Conservation (phyloP, 2,329 filamentous ascomycete genomes). For the Penicillium vulpinum region DNA sequence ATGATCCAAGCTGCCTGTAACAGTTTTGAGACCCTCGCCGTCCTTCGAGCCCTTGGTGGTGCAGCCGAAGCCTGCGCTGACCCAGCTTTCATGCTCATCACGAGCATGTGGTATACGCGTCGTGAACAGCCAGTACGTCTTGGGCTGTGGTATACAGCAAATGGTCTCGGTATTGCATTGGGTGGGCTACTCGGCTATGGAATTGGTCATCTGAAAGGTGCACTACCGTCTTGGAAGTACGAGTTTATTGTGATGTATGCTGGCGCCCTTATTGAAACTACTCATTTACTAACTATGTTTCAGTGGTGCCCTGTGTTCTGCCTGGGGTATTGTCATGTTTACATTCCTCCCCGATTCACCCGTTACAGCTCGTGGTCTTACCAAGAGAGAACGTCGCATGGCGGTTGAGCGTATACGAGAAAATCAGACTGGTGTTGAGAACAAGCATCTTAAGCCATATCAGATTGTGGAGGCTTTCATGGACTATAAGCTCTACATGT, state of each 20-base stretch:
- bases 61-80: slow-evolving; percentile 59
- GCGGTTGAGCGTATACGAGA: slow-evolving; percentile 56
- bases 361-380: slow-evolving; percentile 55
- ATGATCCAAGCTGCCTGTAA: slow-evolving; percentile 56
- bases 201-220: slow-evolving; percentile 60
- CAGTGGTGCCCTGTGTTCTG: slow-evolving; percentile 55
- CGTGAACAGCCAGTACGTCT: slow-evolving; percentile 63
- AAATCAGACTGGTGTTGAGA: slow-evolving; percentile 62
- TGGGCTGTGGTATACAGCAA: slow-evolving; percentile 60
- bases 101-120: slow-evolving; percentile 66
- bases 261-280: not conserved
- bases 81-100: slow-evolving; percentile 65
- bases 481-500: slow-evolving; percentile 62
- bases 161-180: slow-evolving; percentile 60
- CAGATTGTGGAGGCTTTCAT: slow-evolving; percentile 58
- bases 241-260: slow-evolving; percentile 64
- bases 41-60: slow-evolving; percentile 58
- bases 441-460: slow-evolving; percentile 55
- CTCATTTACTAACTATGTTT: not conserved
- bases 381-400: slow-evolving; percentile 53
- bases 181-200: slow-evolving; percentile 60
- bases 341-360: slow-evolving; percentile 60
- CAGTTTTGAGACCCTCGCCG: slow-evolving; percentile 57
- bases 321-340: slow-evolving; percentile 61
- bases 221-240: slow-evolving; percentile 63